Evolutionary conservation across 148 eudicot genomes (phyloP), one percentile per base, ranked within the genome.

Genomic region (Heliosperma pusillum): DNA sequence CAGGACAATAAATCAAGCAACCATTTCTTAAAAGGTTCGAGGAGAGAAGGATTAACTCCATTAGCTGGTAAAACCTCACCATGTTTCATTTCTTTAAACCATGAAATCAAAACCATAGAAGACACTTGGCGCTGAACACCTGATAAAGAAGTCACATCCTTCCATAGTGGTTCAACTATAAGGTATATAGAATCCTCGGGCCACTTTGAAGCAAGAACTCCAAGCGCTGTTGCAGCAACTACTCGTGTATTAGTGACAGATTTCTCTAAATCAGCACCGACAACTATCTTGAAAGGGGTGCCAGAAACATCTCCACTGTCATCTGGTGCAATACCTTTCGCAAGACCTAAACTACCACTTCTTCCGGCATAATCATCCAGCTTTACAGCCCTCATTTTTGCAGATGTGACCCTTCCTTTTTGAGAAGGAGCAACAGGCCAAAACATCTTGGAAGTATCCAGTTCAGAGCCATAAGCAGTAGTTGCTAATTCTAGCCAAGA

Each of bases 91-190:
- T 96, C 97, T 76, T 89, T 89, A 71, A 88, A 96, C 99, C 99
- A 96, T 60, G 99, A 89, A 76, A 96, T 89, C 74, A 96, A 86
- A 75, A 96, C 87, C 97, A 96, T 80, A 3, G 99, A 86, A 64
- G 91, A 93, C 78, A 96, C 94, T 89, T 96, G 99, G n/a, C 99
- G 90, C 83, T 90, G 97, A 73, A 96, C 97, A 78, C 97, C 99
- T 71, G 99, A 90, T 26, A 77, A 70, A 62, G 97, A 92, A 72
- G 85, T 82, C 45, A 92, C 80, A 64, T 90, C 93, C 70, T 78
- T 88, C 99, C 99, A 90, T 58, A 96, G 67, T 24, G 99, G 94
- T 74, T 87, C 88, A 60, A 82, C 77, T 66, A 96, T 81, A 84
- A 79, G 88, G 74, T 79, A 79, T 76, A 87, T 75, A 16, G 87